Conservation (phyloP, 495 filamentous ascomycete genomes). For the Hamigera avellanea region DNA sequence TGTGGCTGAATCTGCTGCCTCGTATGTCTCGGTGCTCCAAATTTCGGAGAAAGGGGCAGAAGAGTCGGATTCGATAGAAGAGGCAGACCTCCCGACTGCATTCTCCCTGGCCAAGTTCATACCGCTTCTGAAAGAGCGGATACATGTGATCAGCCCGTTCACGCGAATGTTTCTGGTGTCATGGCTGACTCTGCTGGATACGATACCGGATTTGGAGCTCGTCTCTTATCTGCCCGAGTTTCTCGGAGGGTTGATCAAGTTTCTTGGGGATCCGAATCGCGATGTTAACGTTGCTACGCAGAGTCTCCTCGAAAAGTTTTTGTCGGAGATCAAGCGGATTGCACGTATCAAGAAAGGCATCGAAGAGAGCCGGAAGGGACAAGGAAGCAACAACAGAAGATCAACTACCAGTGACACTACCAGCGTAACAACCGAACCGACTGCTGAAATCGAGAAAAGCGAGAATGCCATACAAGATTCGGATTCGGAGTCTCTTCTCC, state of each 20-base stretch:
- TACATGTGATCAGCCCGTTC: slow-evolving; percentile 86
- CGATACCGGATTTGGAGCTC: slow-evolving; percentile 92
- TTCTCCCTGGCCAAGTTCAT: slow-evolving; percentile 91
- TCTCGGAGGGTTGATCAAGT: slow-evolving; percentile 79
- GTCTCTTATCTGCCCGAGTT: slow-evolving; percentile 90
- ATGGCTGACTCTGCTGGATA: slow-evolving; percentile 92
- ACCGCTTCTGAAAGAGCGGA: slow-evolving; percentile 82
- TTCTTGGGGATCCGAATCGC: slow-evolving; percentile 79
- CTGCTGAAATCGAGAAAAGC: slow-evolving; percentile 24
- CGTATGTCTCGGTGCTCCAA: slow-evolving; percentile 84
- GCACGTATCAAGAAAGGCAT: slow-evolving; percentile 86
- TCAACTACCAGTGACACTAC: slow-evolving; percentile 53
- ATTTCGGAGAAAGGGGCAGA: slow-evolving; percentile 27
- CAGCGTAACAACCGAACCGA: slow-evolving; percentile 42
- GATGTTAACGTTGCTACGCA: slow-evolving; percentile 93
- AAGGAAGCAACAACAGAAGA: slow-evolving; percentile 54
- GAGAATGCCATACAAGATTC: slow-evolving; percentile 42
- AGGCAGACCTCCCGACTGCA: slow-evolving; percentile 61
- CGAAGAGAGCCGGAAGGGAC: slow-evolving; percentile 65
- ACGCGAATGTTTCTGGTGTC: slow-evolving; percentile 90
- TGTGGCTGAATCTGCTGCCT: slow-evolving; percentile 89
- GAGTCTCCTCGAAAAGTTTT: slow-evolving; percentile 78
- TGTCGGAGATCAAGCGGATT: slow-evolving; percentile 90
- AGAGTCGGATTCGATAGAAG: slow-evolving; percentile 37
- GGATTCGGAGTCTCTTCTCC: slow-evolving; percentile 44